Conservation (phyloP, 106 monocot genomes). For the Cymbidium sinense region DNA sequence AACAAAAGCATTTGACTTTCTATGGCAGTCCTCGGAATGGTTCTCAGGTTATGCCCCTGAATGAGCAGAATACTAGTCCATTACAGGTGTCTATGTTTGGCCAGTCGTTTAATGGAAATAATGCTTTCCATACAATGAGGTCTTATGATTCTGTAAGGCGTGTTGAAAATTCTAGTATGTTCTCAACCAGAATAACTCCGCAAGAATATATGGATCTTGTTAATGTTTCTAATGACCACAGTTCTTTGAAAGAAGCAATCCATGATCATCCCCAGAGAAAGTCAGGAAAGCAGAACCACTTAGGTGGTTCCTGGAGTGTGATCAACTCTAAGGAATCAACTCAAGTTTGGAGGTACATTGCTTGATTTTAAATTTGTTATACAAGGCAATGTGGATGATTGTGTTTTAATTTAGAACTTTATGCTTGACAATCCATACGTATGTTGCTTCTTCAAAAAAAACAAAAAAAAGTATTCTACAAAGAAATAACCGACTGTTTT, state of each 20-base stretch:
- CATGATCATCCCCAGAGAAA: not conserved
- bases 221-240: constrained; percentile 15
- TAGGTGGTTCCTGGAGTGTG: constrained; percentile 2
- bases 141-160: constrained; percentile 9
- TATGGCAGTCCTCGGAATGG: constrained; percentile 15
- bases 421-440: not conserved
- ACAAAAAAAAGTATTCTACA: not conserved
- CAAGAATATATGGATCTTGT: constrained; percentile 2
- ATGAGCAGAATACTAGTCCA: constrained; percentile 6
- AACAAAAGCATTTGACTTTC: constrained; percentile 14
- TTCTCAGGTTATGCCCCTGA: constrained; percentile 7
- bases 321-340: constrained; percentile 9
- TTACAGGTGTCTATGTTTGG: constrained; percentile 8
- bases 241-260: constrained; percentile 10
- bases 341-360: constrained; percentile 22
- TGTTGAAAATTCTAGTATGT: constrained; percentile 13
- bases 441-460: not conserved
- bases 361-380: not conserved
- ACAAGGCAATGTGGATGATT: not conserved
- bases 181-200: constrained; percentile 3
- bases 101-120: constrained; percentile 1
- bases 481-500: not conserved
- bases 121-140: constrained; percentile 6
- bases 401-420: not conserved
- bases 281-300: constrained; percentile 1